Evolutionary conservation across 1,284 basidiomycete genomes (phyloP), one percentile per base, ranked within the genome.

Genomic region (Schizophyllum amplum): DNA sequence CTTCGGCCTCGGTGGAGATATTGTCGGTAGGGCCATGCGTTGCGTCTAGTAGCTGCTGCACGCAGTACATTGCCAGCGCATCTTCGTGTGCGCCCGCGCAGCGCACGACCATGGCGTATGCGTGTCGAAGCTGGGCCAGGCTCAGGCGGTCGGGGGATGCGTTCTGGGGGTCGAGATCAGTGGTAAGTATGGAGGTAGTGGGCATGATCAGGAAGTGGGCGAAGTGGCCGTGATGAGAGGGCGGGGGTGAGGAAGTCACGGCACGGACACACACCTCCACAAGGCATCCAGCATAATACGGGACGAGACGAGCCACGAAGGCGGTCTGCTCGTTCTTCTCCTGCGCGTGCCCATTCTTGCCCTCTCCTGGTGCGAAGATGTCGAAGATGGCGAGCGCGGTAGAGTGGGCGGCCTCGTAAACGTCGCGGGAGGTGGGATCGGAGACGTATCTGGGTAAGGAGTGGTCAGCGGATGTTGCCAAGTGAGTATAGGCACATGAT

Each of bases 331-430:
- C 48, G 11, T 11, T 20, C 48, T 24, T 24, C 24, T 21, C 48
- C 17, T 42, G 13, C 24, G 53, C 24, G 52, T 47, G 9, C 24
- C 56, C 51, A 23, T 50, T 55, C 24, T 67, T 65, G 51, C 66
- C 67, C 9, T 66, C 64, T 42, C 69, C 71, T 59, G 79, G 75
- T 0, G 81, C 79, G 61, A 80, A 77, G 17, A 82, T 75, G 17
- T 83, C 79, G 63, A 90, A 83, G 22, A 88, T 75, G 2, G 87
- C 75, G 5, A 90, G 71, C 53, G 90, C 73, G 25, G 87, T 85
- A 2, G 87, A 90, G 67, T 90, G 88, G 4, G 86, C 80, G 0
- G 86, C 86, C 67, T 90, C 87, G 59, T 81, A 90, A 20, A 79
- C 82, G 60, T 88, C 85, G 27, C 86, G 81, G 58, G 86, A 72